phyloP scores from a whole-genome alignment of 192 early-diverging fungal genomes.

The Funneliformis geosporum region DNA sequence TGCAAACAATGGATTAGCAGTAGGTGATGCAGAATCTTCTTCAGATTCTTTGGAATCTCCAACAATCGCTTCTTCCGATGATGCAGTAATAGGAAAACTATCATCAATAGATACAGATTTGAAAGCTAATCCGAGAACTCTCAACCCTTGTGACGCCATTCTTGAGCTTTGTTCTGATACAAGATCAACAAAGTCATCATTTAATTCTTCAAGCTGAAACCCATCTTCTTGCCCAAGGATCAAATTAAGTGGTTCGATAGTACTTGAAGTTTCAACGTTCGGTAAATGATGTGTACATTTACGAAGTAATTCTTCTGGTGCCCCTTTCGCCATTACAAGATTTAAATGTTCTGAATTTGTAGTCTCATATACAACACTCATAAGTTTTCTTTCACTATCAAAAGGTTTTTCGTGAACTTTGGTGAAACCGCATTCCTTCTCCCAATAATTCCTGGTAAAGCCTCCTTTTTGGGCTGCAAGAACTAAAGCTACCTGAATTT shows the following conservation, averaged over 20 bases:
- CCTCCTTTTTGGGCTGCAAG: slow-evolving; percentile 85
- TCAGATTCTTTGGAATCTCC: slow-evolving; percentile 47
- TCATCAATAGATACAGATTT: slow-evolving; percentile 56
- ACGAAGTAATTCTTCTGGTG: slow-evolving; percentile 84
- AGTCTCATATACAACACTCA: slow-evolving; percentile 78
- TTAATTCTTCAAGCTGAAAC: slow-evolving; percentile 44
- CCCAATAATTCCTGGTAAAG: slow-evolving; percentile 67
- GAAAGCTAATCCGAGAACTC: slow-evolving; percentile 87
- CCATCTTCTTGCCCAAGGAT: slow-evolving; percentile 35
- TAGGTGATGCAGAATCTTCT: slow-evolving; percentile 51
- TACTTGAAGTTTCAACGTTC: neutral
- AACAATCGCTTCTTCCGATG: slow-evolving; percentile 45
- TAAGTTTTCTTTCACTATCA: slow-evolving; percentile 93
- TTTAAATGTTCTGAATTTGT: slow-evolving; percentile 33
- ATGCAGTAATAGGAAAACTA: neutral
- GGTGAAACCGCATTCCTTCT: slow-evolving; percentile 52
- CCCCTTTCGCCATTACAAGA: slow-evolving; percentile 85
- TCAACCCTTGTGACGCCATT: slow-evolving; percentile 85
- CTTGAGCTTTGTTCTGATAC: slow-evolving; percentile 60
- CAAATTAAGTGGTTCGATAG: slow-evolving; percentile 36
- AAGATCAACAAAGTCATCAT: slow-evolving; percentile 61
- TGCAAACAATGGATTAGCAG: slow-evolving; percentile 55
- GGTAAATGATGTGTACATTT: slow-evolving; percentile 65
- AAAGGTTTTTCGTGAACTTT: slow-evolving; percentile 85
- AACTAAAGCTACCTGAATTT: slow-evolving; percentile 66